These are phyloP conservation scores for Fusarium scirpi DNA, from an alignment of 2,329 filamentous ascomycete species.

Conservation along the genomic window DNA sequence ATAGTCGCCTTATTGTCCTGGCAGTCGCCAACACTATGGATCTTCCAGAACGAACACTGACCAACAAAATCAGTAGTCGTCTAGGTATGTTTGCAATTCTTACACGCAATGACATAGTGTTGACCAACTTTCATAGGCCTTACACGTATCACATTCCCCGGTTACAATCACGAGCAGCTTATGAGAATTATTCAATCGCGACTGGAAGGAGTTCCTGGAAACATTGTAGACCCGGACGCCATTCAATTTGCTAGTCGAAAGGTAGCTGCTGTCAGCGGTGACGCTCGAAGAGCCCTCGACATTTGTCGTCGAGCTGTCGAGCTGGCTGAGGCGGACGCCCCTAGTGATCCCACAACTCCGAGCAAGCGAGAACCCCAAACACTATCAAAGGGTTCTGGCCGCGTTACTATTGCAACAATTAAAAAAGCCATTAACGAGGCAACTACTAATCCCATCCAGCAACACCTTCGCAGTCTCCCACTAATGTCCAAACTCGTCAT, in stretches of 20 bases:
- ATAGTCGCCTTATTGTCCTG: constrained; percentile 93
- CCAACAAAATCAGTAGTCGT: constrained; percentile 97
- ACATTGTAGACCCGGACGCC: constrained; percentile 92
- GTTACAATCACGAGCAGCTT: constrained; percentile 96
- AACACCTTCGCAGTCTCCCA: constrained; percentile 85
- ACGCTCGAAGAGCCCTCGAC: constrained; percentile 90
- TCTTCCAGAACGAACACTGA: constrained; percentile 91
- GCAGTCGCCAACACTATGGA: constrained; percentile 99
- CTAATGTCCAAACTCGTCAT: constrained; percentile 87
- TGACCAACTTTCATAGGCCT: constrained; percentile 63
- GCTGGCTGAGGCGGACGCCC: constrained; percentile 81
- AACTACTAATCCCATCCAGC: constrained; percentile 90
- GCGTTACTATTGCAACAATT: constrained; percentile 92
- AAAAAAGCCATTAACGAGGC: constrained; percentile 96
- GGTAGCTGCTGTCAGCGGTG: constrained; percentile 94
- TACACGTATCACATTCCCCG: constrained; percentile 95
- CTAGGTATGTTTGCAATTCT: constrained; percentile 62
- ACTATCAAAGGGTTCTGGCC: constrained; percentile 50
- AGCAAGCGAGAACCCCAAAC: constrained; percentile 63
- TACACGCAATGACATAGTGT: too few relatives aligned
- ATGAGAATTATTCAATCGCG: constrained; percentile 98
- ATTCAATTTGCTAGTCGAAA: constrained; percentile 97
- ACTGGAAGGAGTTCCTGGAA: constrained; percentile 85
- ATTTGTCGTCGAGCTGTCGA: constrained; percentile 97
- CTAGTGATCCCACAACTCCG: constrained; percentile 67